Evolutionary conservation across 1,284 basidiomycete species (phyloP).

Genomic region (Pseudozyma sp.): DNA sequence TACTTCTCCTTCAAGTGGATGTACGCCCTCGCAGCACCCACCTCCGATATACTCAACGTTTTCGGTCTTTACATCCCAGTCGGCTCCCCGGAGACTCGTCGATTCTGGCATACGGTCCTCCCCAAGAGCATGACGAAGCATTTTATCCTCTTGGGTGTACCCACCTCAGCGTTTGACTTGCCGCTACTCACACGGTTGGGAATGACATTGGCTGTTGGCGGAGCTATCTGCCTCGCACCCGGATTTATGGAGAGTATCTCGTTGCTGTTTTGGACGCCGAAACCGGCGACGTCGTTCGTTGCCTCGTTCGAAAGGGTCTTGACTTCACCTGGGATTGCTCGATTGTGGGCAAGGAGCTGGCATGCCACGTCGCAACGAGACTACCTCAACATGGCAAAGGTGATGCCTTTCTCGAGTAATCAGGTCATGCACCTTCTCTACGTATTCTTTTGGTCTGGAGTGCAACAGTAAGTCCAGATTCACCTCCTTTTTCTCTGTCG

Average conservation of each 20-base stretch:
- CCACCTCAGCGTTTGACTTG: constrained; percentile 19
- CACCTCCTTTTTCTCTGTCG: neutral
- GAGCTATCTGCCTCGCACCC: constrained; percentile 18
- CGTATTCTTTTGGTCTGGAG: constrained; percentile 45
- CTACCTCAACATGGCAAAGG: constrained; percentile 27
- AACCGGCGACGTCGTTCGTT: constrained; percentile 21
- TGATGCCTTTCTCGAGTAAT: constrained; percentile 19
- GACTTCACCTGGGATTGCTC: constrained; percentile 23
- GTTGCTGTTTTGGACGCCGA: constrained; percentile 21
- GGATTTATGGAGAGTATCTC: constrained; percentile 17
- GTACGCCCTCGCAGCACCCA: constrained; percentile 23
- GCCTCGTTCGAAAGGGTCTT: constrained; percentile 29
- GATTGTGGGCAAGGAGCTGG: constrained; percentile 47
- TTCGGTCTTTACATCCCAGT: constrained; percentile 33
- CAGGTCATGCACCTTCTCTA: constrained; percentile 26
- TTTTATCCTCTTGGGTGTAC: constrained; percentile 9
- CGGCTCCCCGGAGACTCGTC: constrained; percentile 1
- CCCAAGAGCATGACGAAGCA: constrained; percentile 13
- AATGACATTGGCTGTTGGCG: constrained; percentile 12
- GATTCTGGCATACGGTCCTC: constrained; percentile 7
- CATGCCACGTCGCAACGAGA: constrained; percentile 37
- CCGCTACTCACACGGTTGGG: constrained; percentile 18
- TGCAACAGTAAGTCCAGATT: constrained; percentile 46
- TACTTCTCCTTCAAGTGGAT: constrained; percentile 22
- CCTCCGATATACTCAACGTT: constrained; percentile 18